These are phyloP conservation scores for Castanea sativa DNA, from an alignment of 306 rosid genomes.

Conservation along the genomic window DNA sequence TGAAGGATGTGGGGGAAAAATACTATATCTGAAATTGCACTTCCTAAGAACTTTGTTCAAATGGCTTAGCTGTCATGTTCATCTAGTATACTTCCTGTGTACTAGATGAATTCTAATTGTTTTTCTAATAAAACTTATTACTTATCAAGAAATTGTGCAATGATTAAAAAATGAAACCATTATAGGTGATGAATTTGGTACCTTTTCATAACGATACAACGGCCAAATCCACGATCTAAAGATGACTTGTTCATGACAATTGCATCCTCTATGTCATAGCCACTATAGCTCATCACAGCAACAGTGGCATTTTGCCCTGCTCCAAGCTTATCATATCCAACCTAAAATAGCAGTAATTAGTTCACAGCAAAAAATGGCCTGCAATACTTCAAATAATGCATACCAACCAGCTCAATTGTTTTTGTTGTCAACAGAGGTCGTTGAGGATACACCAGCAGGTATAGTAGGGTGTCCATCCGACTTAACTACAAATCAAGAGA, in stretches of 20 bases:
- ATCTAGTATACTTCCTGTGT: no score
- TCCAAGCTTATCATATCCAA: conserved; percentile 96
- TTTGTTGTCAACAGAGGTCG: conserved; percentile 86
- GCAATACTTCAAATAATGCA: conserved; percentile 7
- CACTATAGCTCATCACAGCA: conserved; percentile 99
- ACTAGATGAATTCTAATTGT: no score
- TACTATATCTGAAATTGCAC: no score
- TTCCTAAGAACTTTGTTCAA: no score
- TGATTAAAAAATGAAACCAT: conserved; percentile 16
- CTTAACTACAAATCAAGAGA: conserved; percentile 45
- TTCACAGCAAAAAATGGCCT: not conserved
- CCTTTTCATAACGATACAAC: conserved; percentile 92
- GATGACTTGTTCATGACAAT: conserved; percentile 97
- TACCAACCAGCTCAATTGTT: conserved; percentile 91
- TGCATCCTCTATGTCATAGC: conserved; percentile 98
- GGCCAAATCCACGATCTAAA: conserved; percentile 99
- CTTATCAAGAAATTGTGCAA: not conserved
- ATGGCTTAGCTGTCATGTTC: no score
- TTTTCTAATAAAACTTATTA: no score
- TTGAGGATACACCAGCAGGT: conserved; percentile 93
- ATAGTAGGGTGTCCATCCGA: conserved; percentile 82
- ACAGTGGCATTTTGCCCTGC: conserved; percentile 99
- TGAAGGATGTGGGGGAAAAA: no score
- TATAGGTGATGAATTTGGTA: conserved; percentile 2
- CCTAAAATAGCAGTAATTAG: conserved; percentile 48